Evolutionary conservation across 495 filamentous ascomycete genomes (phyloP).

Genomic region (Penicillium flavigenum): DNA sequence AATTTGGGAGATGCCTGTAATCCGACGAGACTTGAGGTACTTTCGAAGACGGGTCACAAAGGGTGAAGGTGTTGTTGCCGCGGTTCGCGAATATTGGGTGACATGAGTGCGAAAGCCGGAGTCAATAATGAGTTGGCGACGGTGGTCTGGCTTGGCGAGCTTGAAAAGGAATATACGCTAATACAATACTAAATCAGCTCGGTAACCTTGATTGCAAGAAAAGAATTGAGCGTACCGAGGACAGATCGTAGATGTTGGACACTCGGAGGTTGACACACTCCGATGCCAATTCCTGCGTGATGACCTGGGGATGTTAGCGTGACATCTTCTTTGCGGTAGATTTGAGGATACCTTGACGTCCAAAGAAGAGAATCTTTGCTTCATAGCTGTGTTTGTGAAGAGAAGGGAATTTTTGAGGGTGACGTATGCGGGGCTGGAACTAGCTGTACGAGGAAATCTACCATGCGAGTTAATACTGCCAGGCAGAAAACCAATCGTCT

Average conservation of each 20-base stretch:
- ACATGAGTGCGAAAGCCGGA: constrained; percentile 95
- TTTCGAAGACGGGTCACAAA: constrained; percentile 87
- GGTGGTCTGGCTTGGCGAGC: constrained; percentile 77
- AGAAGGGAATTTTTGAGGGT: constrained; percentile 40
- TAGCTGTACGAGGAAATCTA: neutral
- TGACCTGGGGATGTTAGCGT: constrained; percentile 58
- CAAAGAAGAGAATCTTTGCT: constrained; percentile 93
- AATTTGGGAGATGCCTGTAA: constrained; percentile 78
- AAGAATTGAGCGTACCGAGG: constrained; percentile 53
- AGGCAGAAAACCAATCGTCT: neutral
- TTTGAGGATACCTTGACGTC: constrained; percentile 69
- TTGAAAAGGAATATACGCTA: constrained; percentile 93
- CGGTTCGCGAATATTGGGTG: constrained; percentile 81
- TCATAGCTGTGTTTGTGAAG: constrained; percentile 58
- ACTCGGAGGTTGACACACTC: constrained; percentile 75
- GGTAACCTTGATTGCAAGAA: neutral
- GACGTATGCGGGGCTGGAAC: constrained; percentile 51
- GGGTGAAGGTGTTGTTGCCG: constrained; percentile 74
- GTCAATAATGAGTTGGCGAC: constrained; percentile 87
- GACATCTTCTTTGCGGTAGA: neutral
- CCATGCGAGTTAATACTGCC: neutral
- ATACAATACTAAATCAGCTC: no score
- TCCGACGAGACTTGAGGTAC: constrained; percentile 77
- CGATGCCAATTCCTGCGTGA: constrained; percentile 83
- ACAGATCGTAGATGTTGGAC: constrained; percentile 93